Percentiles rank a stretch among this genome's conserved stretches.
Conservation (phyloP, 441 rosid genomes). For the Isatis lusitanica region DNA sequence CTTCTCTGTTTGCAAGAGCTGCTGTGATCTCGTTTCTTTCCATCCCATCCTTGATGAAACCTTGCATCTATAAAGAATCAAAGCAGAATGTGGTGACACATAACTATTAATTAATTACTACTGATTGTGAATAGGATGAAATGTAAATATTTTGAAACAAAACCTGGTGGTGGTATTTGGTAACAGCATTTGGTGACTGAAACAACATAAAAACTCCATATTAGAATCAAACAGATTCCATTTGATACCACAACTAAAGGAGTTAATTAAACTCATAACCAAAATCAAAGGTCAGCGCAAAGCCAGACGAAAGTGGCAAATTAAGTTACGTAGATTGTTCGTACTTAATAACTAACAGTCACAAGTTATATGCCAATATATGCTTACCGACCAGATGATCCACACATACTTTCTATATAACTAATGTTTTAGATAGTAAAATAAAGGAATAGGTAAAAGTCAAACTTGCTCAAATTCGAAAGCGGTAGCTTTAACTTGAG, state of each 20-base stretch:
- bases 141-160: slow-evolving; percentile 20
- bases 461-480: slow-evolving; percentile 60
- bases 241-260: background rate
- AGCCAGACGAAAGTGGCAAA: background rate
- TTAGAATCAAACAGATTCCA: background rate
- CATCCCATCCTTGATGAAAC: slow-evolving; percentile 56
- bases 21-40: slow-evolving; percentile 58
- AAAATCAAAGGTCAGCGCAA: slow-evolving; percentile 1
- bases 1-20: slow-evolving; percentile 53
- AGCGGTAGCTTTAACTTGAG: slow-evolving; percentile 40
- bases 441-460: background rate
- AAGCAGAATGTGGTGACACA: background rate
- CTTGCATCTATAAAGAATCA: slow-evolving; percentile 59
- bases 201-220: slow-evolving; percentile 8
- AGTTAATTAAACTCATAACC: background rate
- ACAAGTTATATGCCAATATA: no score
- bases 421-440: no score
- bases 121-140: background rate
- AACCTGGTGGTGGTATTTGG: slow-evolving; percentile 78
- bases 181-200: slow-evolving; percentile 30
- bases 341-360: no score
- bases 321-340: no score
- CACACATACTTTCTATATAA: no score
- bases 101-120: background rate
- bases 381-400: no score